Conservation (phyloP, 306 rosid species). For the Begonia peltatifolia region DNA sequence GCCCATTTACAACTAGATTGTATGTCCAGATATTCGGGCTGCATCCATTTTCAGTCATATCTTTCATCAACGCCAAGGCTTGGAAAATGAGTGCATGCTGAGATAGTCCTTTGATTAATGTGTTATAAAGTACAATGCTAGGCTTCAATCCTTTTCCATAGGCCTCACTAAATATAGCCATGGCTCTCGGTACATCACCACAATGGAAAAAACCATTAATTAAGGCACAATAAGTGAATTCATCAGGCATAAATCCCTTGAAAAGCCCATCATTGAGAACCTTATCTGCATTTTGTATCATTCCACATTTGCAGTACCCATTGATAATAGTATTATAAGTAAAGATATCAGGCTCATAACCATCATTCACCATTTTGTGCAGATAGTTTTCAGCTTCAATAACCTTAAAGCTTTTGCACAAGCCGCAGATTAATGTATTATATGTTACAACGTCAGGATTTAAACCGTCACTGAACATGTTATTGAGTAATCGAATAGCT, state of each 20-base stretch:
- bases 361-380: conserved; percentile 66
- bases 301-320: conserved; percentile 69
- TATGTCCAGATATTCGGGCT: conserved; percentile 64
- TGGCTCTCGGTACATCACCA: conserved; percentile 55
- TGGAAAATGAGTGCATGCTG: conserved; percentile 65
- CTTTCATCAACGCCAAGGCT: conserved; percentile 68
- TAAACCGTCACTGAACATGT: conserved; percentile 37
- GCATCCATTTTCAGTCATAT: conserved; percentile 63
- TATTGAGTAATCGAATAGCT: conserved; percentile 38
- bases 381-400: conserved; percentile 56
- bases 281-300: conserved; percentile 55
- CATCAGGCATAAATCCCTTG: conserved; percentile 76
- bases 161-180: conserved; percentile 51
- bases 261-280: conserved; percentile 60
- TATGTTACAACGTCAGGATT: conserved; percentile 73
- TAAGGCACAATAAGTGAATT: conserved; percentile 70
- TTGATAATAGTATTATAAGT: conserved; percentile 69
- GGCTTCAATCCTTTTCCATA: conserved; percentile 50
- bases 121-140: conserved; percentile 56
- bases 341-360: conserved; percentile 60
- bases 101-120: conserved; percentile 66
- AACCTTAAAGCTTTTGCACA: conserved; percentile 49
- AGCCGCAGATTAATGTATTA: conserved; percentile 63
- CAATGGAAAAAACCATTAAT: conserved; percentile 54
- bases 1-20: conserved; percentile 60